Percentiles rank a stretch among this genome's conserved stretches.
phyloP scores from a whole-genome alignment of 2,329 filamentous ascomycete species.

The Zymoseptoria brevis region DNA sequence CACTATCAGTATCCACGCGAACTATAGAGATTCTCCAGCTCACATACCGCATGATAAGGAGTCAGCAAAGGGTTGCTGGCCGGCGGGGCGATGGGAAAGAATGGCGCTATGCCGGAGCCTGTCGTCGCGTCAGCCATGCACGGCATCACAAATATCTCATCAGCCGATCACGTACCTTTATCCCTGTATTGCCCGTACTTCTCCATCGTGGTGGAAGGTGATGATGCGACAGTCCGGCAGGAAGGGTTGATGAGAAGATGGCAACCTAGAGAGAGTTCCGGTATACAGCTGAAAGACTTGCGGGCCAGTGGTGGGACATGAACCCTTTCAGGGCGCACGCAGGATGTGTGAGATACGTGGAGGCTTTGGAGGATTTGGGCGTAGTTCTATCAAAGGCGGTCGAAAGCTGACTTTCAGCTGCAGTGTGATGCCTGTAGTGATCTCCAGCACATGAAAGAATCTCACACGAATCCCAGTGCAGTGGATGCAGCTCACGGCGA shows the following conservation, averaged over 20 bases:
- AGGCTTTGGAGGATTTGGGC: background rate
- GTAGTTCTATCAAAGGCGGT: background rate
- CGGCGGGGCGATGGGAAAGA: conserved; percentile 70
- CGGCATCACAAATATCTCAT: background rate
- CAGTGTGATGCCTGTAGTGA: background rate
- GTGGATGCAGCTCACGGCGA: too few relatives aligned
- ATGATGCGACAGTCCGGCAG: background rate
- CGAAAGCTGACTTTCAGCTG: background rate
- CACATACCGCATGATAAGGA: conserved; percentile 25
- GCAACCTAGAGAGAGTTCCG: background rate
- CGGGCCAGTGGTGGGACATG: background rate
- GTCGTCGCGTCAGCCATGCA: conserved; percentile 15
- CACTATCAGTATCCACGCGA: background rate
- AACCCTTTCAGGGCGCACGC: background rate
- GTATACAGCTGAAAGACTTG: background rate
- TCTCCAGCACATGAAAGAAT: background rate
- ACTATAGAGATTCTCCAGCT: background rate
- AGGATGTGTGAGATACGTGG: background rate
- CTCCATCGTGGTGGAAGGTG: conserved; percentile 57
- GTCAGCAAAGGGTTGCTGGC: conserved; percentile 56
- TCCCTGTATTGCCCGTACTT: conserved; percentile 92
- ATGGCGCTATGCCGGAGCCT: conserved; percentile 95
- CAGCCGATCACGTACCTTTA: conserved; percentile 52
- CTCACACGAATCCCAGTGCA: background rate
- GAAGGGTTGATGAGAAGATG: background rate